A percentile compares a stretch with the other conserved stretches of the same genome.
phyloP scores from a whole-genome alignment of 352 stramenopile species.

The Phytophthora rubi region DNA sequence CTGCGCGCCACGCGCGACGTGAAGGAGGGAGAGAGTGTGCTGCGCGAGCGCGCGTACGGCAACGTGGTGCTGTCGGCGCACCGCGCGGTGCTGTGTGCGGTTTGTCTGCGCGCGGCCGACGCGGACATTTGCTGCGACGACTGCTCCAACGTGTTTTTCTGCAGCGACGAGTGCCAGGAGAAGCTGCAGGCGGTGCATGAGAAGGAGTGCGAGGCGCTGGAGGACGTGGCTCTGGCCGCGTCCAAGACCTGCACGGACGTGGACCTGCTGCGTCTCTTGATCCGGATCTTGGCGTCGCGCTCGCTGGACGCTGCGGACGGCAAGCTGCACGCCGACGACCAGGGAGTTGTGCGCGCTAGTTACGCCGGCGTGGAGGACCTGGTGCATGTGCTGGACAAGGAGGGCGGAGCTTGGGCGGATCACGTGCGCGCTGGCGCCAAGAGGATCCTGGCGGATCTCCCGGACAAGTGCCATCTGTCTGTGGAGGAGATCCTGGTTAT shows the following conservation, averaged over 20 bases:
- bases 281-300: slow-evolving; percentile 45
- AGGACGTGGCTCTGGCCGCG: slow-evolving; percentile 52
- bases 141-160: slow-evolving; percentile 57
- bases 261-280: slow-evolving; percentile 51
- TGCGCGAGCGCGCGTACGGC: slow-evolving; percentile 43
- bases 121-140: slow-evolving; percentile 62
- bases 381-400: slow-evolving; percentile 44
- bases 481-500: slow-evolving; percentile 53
- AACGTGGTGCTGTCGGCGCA: slow-evolving; percentile 43
- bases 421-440: slow-evolving; percentile 40
- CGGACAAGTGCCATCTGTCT: slow-evolving; percentile 43
- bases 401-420: slow-evolving; percentile 35
- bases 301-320: slow-evolving; percentile 29
- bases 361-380: slow-evolving; percentile 50
- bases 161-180: slow-evolving; percentile 47
- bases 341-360: slow-evolving; percentile 26
- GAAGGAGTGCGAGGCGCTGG: slow-evolving; percentile 50
- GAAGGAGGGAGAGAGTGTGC: slow-evolving; percentile 36
- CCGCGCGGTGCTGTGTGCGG: slow-evolving; percentile 43
- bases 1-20: slow-evolving; percentile 36
- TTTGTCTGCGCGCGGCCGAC: slow-evolving; percentile 47
- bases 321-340: slow-evolving; percentile 26
- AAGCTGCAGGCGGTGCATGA: slow-evolving; percentile 46
- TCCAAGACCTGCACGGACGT: slow-evolving; percentile 46
- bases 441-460: slow-evolving; percentile 43